Evolutionary conservation across 495 filamentous ascomycete species (phyloP).

Genomic region (Glarea lozoyensis): DNA sequence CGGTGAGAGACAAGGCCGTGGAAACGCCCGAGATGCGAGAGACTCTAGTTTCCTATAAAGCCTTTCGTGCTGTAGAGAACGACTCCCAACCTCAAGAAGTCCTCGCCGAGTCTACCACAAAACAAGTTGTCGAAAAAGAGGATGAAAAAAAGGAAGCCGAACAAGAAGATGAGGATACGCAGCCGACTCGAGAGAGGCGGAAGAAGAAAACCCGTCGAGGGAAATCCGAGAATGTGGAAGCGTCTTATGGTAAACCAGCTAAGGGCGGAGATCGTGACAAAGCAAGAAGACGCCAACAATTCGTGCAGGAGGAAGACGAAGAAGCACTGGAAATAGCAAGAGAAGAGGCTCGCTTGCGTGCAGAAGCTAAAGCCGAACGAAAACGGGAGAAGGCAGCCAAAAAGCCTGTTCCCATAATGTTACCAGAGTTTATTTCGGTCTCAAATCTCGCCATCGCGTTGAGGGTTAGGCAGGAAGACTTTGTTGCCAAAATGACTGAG

Average conservation of each 20-base stretch:
- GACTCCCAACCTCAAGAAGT: not conserved
- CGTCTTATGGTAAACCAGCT: not conserved
- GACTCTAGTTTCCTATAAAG: too few relatives aligned
- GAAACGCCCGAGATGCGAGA: too few relatives aligned
- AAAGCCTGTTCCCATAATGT: slow-evolving; percentile 50
- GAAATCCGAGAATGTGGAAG: not conserved
- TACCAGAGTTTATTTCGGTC: slow-evolving; percentile 89
- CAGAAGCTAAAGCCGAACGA: slow-evolving; percentile 15
- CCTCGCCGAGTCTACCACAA: not conserved
- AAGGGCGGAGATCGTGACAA: slow-evolving; percentile 19
- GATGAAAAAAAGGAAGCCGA: slow-evolving; percentile 4
- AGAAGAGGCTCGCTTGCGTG: slow-evolving; percentile 8
- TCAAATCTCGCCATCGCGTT: slow-evolving; percentile 73
- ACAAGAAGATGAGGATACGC: not conserved
- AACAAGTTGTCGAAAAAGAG: slow-evolving; percentile 1
- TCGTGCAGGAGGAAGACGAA: slow-evolving; percentile 11
- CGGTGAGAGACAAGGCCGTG: too few relatives aligned
- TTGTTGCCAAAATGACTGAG: slow-evolving; percentile 63
- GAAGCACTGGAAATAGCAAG: slow-evolving; percentile 6
- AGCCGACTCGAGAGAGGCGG: not conserved
- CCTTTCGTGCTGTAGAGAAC: not conserved
- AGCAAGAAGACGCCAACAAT: slow-evolving; percentile 12
- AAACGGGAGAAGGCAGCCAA: slow-evolving; percentile 20
- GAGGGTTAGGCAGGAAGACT: slow-evolving; percentile 60
- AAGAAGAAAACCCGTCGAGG: slow-evolving; percentile 1